Conservation (phyloP, 2,329 filamentous ascomycete genomes). For the Penicillium aurantiogriseum region DNA sequence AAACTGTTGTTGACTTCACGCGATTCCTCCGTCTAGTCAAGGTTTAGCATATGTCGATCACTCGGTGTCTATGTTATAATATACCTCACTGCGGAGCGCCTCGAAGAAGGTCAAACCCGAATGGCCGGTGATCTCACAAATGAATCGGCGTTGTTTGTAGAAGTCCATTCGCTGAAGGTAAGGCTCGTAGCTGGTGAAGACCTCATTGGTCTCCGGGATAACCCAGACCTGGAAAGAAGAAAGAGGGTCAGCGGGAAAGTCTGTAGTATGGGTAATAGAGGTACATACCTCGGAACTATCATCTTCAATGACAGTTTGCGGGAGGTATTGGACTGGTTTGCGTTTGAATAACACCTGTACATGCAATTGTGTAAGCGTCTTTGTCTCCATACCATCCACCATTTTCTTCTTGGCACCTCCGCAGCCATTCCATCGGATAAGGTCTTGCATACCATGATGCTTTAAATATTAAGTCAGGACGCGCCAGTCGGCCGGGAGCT, state of each 20-base stretch:
- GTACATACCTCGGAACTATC: conserved; percentile 75
- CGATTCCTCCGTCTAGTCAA: conserved; percentile 67
- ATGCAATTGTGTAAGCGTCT: conserved; percentile 20
- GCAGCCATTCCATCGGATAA: background rate
- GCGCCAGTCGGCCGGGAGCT: conserved; percentile 30
- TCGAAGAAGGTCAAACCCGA: conserved; percentile 90
- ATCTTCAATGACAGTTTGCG: conserved; percentile 69
- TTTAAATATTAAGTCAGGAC: conserved; percentile 16
- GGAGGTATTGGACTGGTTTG: conserved; percentile 83
- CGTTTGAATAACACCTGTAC: conserved; percentile 88
- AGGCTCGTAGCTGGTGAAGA: conserved; percentile 84
- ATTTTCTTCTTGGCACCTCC: background rate
- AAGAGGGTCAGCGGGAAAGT: conserved; percentile 13
- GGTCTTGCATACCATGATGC: conserved; percentile 34
- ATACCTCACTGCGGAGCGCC: conserved; percentile 84
- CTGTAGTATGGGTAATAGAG: conserved; percentile 5
- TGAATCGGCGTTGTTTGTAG: conserved; percentile 89
- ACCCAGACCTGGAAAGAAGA: conserved; percentile 71
- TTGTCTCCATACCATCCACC: background rate
- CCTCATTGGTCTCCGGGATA: conserved; percentile 83
- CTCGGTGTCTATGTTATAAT: conserved; percentile 32
- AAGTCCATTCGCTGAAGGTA: conserved; percentile 88
- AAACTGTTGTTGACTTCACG: conserved; percentile 89
- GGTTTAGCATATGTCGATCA: conserved; percentile 7
- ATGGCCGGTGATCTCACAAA: conserved; percentile 93